phyloP scores from a whole-genome alignment of 106 monocot genomes.

The Alisma plantagoaquatica region DNA sequence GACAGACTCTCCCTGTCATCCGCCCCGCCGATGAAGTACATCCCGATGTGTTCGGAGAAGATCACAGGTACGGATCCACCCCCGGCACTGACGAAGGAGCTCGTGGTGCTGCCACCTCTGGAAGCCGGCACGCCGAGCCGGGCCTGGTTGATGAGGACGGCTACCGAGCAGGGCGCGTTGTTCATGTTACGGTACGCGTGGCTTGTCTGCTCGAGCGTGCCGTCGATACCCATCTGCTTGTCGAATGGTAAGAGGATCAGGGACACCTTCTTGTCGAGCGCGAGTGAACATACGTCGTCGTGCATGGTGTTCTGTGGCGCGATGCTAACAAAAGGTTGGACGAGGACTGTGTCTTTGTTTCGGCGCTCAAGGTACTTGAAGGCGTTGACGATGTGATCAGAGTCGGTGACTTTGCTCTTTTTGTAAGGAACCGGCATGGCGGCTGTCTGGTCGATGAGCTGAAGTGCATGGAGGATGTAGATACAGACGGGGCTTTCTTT shows the following conservation, averaged over 20 bases:
- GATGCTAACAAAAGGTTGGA: conserved; percentile 37
- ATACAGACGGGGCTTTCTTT: conserved; percentile 20
- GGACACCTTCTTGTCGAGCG: conserved; percentile 31
- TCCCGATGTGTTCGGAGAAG: conserved; percentile 1
- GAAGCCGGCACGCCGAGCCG: conserved; percentile 5
- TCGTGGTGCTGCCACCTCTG: conserved; percentile 4
- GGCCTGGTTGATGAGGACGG: conserved; percentile 39
- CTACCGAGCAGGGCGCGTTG: conserved; percentile 61
- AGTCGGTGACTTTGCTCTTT: conserved; percentile 3
- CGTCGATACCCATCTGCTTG: conserved; percentile 16
- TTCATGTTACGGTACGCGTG: conserved; percentile 22
- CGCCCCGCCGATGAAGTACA: conserved; percentile 2
- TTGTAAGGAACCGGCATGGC: conserved; percentile 30
- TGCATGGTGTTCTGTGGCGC: conserved; percentile 45
- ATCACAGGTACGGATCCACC: too few relatives aligned
- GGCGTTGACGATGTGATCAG: conserved; percentile 5
- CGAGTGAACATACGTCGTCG: conserved; percentile 65
- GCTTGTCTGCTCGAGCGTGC: conserved; percentile 13
- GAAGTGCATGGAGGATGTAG: conserved; percentile 39
- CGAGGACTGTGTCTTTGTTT: conserved; percentile 6
- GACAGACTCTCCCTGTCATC: conserved; percentile 1
- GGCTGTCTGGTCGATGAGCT: conserved; percentile 30
- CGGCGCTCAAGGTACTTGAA: conserved; percentile 4
- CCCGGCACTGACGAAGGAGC: background rate
- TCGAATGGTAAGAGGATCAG: conserved; percentile 65